These are phyloP conservation scores for Trichoderma hamatum DNA, from an alignment of 2,329 filamentous ascomycete genomes.

Conservation along the genomic window DNA sequence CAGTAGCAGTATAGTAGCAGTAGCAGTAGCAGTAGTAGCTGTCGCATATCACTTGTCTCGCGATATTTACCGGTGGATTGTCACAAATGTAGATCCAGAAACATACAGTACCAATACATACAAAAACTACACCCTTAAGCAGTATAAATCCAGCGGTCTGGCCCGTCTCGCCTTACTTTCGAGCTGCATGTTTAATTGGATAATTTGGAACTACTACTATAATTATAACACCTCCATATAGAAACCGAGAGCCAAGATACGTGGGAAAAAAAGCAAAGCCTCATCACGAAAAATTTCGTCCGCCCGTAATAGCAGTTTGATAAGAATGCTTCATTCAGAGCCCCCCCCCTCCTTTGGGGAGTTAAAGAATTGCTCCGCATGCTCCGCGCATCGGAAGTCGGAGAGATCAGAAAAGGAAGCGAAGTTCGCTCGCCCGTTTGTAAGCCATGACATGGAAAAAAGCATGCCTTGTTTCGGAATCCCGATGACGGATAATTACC, in stretches of 20 bases:
- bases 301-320: background rate
- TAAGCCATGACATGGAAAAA: background rate
- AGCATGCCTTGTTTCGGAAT: background rate
- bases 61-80: background rate
- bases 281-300: background rate
- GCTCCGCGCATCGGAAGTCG: background rate
- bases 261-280: too few species aligned
- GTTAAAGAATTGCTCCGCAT: background rate
- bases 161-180: constrained; percentile 12
- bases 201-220: background rate
- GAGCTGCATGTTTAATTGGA: background rate
- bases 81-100: background rate
- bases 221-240: too few species aligned
- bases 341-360: too few species aligned
- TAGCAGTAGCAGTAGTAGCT: background rate
- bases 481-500: background rate
- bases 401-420: background rate
- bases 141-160: constrained; percentile 3
- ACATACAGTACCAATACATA: background rate
- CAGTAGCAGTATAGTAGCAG: too few species aligned
- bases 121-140: background rate
- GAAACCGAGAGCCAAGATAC: too few species aligned
- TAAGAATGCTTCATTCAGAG: background rate
- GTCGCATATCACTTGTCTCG: background rate
- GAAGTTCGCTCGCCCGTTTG: background rate